A percentile compares a stretch with the other conserved stretches of the same genome.
Evolutionary conservation across 2,329 filamentous ascomycete genomes (phyloP).

Genomic region (Sporothrix humicola): DNA sequence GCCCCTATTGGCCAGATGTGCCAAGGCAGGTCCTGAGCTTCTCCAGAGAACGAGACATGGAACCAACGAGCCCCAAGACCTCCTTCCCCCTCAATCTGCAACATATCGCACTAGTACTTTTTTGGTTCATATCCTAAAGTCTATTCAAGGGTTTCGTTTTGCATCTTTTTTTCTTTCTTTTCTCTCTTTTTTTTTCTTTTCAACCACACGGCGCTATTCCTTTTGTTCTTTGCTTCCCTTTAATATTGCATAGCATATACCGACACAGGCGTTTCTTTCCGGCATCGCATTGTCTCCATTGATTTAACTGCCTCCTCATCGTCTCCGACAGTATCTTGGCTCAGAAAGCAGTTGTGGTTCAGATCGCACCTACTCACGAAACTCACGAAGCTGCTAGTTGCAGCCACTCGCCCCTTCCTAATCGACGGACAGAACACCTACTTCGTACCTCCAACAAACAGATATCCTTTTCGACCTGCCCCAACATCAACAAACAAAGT

Average conservation of each 20-base stretch:
- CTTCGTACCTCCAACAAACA: background rate
- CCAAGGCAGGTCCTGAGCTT: slow-evolving; percentile 1
- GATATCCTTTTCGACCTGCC: background rate
- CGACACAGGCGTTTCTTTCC: background rate
- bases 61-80: background rate
- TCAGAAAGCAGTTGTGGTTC: too few species aligned
- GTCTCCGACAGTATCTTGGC: too few species aligned
- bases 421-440: background rate
- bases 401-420: background rate
- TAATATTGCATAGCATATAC: background rate
- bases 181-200: background rate
- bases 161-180: background rate
- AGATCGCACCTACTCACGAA: too few species aligned
- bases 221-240: background rate
- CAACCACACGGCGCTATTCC: background rate
- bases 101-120: slow-evolving; percentile 6
- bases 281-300: background rate
- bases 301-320: background rate
- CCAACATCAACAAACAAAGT: background rate
- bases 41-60: slow-evolving; percentile 21
- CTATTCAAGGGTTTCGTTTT: slow-evolving; percentile 2
- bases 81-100: slow-evolving; percentile 25
- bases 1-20: slow-evolving; percentile 15
- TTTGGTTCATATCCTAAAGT: background rate
- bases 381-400: too few species aligned